phyloP scores from a whole-genome alignment of 2,329 filamentous ascomycete genomes.

The Aspergillus vadensis region DNA sequence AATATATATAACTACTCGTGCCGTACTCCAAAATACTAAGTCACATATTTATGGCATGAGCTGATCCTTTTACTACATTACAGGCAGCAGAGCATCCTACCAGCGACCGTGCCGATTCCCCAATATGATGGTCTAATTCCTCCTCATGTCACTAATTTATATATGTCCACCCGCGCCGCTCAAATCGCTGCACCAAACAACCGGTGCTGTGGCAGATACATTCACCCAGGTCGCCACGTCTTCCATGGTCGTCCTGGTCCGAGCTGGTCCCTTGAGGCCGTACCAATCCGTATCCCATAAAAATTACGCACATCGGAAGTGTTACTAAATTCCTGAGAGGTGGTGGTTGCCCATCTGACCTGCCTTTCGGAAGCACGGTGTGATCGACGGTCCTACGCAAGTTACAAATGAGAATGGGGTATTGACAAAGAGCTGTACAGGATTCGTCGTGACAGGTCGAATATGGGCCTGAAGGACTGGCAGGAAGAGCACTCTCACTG shows the following conservation, averaged over 20 bases:
- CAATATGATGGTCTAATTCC: background rate
- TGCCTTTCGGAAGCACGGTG: conserved; percentile 48
- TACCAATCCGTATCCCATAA: conserved; percentile 46
- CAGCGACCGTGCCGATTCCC: background rate
- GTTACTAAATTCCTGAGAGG: conserved; percentile 27
- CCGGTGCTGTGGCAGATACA: conserved; percentile 28
- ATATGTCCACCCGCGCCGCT: background rate
- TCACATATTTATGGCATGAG: background rate
- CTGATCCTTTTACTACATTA: background rate
- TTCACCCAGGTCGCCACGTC: conserved; percentile 27
- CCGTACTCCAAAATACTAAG: background rate
- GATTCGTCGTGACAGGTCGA: background rate
- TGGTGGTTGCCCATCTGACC: conserved; percentile 47
- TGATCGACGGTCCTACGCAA: conserved; percentile 34
- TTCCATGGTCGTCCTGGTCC: conserved; percentile 33
- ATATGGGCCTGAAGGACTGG: background rate
- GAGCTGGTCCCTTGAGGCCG: conserved; percentile 24
- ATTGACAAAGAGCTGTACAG: conserved; percentile 33
- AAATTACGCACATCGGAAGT: conserved; percentile 34
- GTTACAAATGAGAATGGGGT: conserved; percentile 45
- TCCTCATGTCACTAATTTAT: background rate
- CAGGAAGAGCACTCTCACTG: conserved; percentile 44
- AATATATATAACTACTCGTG: background rate
- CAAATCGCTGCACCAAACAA: conserved; percentile 16
- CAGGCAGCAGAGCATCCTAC: background rate